Percentiles rank a stretch among this genome's conserved stretches.
Conservation (phyloP, 306 rosid genomes). For the Lablab purpureus region DNA sequence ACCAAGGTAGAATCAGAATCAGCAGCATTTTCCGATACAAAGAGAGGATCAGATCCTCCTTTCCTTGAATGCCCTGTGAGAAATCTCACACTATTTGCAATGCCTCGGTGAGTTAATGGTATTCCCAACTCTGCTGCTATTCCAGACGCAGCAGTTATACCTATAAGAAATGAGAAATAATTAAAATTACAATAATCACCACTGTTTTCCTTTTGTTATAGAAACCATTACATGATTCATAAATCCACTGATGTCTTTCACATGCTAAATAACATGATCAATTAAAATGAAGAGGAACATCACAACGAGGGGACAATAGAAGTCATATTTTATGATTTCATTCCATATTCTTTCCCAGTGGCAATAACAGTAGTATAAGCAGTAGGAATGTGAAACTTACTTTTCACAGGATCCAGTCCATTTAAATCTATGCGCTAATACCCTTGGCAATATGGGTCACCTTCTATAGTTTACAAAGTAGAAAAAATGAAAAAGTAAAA, state of each 20-base stretch:
- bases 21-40: slow-evolving; percentile 90
- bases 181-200: slow-evolving; percentile 27
- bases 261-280: background rate
- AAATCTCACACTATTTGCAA: slow-evolving; percentile 84
- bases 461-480: background rate
- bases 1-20: slow-evolving; percentile 90
- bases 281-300: background rate
- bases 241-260: background rate
- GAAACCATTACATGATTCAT: slow-evolving; percentile 1
- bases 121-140: slow-evolving; percentile 90
- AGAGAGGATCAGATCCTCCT: slow-evolving; percentile 92
- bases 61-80: slow-evolving; percentile 94
- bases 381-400: background rate
- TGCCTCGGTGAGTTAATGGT: slow-evolving; percentile 90
- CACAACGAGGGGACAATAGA: background rate
- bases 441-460: background rate
- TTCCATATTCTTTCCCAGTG: background rate
- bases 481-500: background rate
- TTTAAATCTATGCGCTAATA: background rate
- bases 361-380: background rate
- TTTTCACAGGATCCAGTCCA: background rate
- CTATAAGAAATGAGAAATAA: slow-evolving; percentile 54
- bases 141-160: slow-evolving; percentile 97
- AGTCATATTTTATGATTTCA: slow-evolving; percentile 18
- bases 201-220: background rate